Evolutionary conservation across 805 yeast species (phyloP).

Genomic region (Millerago galiae): DNA sequence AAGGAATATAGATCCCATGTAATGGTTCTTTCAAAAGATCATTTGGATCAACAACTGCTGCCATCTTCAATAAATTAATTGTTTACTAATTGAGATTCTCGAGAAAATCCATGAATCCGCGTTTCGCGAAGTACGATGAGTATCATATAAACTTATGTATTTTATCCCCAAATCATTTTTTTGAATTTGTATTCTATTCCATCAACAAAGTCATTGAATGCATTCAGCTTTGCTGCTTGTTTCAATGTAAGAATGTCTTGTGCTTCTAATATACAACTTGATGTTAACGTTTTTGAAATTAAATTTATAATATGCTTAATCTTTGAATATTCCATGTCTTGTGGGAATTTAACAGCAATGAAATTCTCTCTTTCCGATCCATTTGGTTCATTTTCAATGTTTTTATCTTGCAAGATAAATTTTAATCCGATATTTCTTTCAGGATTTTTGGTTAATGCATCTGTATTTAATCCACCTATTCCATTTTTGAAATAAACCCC

Average conservation of each 20-base stretch:
- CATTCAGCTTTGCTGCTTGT: constrained; percentile 29
- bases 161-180: constrained; percentile 32
- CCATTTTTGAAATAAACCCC: constrained; percentile 24
- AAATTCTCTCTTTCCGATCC: not conserved
- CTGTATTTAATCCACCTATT: constrained; percentile 9
- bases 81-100: not conserved
- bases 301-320: constrained; percentile 20
- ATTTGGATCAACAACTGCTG: constrained; percentile 31
- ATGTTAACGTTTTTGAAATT: constrained; percentile 20
- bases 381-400: not conserved
- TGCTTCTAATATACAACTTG: constrained; percentile 18
- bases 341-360: constrained; percentile 21
- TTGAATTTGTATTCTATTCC: constrained; percentile 31
- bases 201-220: constrained; percentile 26
- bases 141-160: not conserved
- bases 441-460: constrained; percentile 22
- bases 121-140: not conserved
- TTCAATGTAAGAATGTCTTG: constrained; percentile 28
- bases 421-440: constrained; percentile 28
- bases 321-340: constrained; percentile 18
- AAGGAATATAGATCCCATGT: constrained; percentile 73
- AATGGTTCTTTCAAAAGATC: constrained; percentile 61
- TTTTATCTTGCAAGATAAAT: constrained; percentile 9
- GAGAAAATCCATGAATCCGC: not conserved
- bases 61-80: not conserved